Evolutionary conservation across 2,329 filamentous ascomycete species (phyloP).

Genomic region (Hypoxylon sp.): DNA sequence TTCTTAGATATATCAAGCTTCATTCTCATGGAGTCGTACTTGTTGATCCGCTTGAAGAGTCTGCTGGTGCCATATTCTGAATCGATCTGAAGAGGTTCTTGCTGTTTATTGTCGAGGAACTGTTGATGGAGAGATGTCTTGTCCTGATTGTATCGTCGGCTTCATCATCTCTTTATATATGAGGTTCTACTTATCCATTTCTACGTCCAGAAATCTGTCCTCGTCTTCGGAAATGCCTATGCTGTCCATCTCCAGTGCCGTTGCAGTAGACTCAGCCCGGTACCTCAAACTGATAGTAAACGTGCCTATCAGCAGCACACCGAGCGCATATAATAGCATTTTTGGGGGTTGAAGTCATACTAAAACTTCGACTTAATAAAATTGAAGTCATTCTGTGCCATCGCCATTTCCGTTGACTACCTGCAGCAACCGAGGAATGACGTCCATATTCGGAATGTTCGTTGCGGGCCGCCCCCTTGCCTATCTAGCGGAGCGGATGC

Average conservation of each 20-base stretch:
- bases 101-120: slow-evolving; percentile 10
- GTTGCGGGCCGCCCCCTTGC: slow-evolving; percentile 24
- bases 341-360: slow-evolving; percentile 30
- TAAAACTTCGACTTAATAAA: slow-evolving; percentile 32
- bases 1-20: background rate
- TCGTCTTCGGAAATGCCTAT: slow-evolving; percentile 22
- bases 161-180: slow-evolving; percentile 30
- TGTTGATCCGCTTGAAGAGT: slow-evolving; percentile 26
- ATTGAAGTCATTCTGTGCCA: slow-evolving; percentile 32
- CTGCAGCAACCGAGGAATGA: slow-evolving; percentile 21
- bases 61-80: slow-evolving; percentile 35
- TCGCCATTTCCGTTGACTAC: slow-evolving; percentile 30
- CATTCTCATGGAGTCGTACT: slow-evolving; percentile 26
- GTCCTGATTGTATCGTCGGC: slow-evolving; percentile 1
- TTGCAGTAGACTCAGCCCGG: slow-evolving; percentile 18
- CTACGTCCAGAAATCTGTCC: slow-evolving; percentile 13
- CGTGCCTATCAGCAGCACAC: slow-evolving; percentile 22
- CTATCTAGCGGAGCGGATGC: slow-evolving; percentile 12
- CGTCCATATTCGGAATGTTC: slow-evolving; percentile 33
- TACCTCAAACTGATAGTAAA: slow-evolving; percentile 10
- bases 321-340: slow-evolving; percentile 11
- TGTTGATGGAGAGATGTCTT: slow-evolving; percentile 16
- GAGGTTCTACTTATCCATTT: background rate
- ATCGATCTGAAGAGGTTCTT: background rate
- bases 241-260: slow-evolving; percentile 26